Conservation (phyloP, 345 rosid genomes). For the Salix suchowensis region DNA sequence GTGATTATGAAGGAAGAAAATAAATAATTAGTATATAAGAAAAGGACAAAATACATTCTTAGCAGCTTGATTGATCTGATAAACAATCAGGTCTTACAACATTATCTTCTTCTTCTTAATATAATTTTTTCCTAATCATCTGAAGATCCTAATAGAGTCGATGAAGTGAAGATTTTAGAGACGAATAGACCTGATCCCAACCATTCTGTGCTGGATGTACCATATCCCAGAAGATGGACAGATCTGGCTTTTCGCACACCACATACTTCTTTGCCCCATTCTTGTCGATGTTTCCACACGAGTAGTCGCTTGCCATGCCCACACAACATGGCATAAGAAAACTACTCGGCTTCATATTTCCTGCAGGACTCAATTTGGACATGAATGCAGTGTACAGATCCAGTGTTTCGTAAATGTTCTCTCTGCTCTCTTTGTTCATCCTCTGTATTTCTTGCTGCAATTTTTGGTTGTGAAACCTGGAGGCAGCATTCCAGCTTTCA, state of each 20-base stretch:
- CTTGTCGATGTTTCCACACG: constrained; percentile 33
- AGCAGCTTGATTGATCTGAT: too few relatives aligned
- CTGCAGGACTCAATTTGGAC: constrained; percentile 29
- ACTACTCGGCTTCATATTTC: constrained; percentile 1
- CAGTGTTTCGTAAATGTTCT: constrained; percentile 11
- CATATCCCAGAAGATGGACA: constrained; percentile 45
- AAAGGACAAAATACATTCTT: too few relatives aligned
- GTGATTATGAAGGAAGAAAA: too few relatives aligned
- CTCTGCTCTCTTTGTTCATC: constrained; percentile 12
- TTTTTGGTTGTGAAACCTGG: constrained; percentile 28
- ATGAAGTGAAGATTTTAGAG: constrained; percentile 22
- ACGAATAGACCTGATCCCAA: constrained; percentile 27
- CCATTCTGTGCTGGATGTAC: constrained; percentile 49
- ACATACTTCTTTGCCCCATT: constrained; percentile 33
- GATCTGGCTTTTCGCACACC: constrained; percentile 36
- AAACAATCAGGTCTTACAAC: too few relatives aligned
- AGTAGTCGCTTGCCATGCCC: constrained; percentile 16
- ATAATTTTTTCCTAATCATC: not conserved
- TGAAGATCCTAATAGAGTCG: not conserved
- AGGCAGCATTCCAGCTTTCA: constrained; percentile 14
- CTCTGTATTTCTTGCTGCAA: constrained; percentile 12
- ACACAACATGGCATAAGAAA: constrained; percentile 43
- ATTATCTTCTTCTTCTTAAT: not conserved
- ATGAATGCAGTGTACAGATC: constrained; percentile 30
- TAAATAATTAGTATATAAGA: too few relatives aligned